Evolutionary conservation across 495 filamentous ascomycete genomes (phyloP).

Genomic region (Daldinia decipiens): DNA sequence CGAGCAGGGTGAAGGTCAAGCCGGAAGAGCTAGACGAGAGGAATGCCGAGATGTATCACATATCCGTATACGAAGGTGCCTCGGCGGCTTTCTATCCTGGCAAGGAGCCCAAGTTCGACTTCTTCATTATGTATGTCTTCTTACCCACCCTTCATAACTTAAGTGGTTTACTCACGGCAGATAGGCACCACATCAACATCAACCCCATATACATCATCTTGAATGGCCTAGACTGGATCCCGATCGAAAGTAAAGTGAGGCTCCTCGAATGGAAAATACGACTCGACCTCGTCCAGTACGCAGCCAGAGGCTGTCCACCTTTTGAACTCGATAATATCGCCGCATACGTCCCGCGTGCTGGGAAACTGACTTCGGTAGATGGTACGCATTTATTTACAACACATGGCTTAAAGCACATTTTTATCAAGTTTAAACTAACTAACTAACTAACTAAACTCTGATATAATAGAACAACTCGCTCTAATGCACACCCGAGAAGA

Average conservation of each 20-base stretch:
- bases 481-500: slow-evolving; percentile 67
- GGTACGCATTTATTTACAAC: slow-evolving; percentile 5
- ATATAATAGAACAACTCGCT: slow-evolving; percentile 59
- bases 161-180: background rate
- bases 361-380: slow-evolving; percentile 6
- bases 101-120: slow-evolving; percentile 78
- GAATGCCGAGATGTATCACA: slow-evolving; percentile 81
- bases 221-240: slow-evolving; percentile 54
- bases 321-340: slow-evolving; percentile 65
- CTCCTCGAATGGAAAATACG: slow-evolving; percentile 81
- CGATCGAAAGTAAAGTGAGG: slow-evolving; percentile 63
- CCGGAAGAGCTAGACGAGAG: slow-evolving; percentile 72
- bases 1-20: slow-evolving; percentile 67
- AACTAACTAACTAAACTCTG: slow-evolving; percentile 9
- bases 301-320: slow-evolving; percentile 65
- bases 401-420: too few species aligned
- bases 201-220: slow-evolving; percentile 54
- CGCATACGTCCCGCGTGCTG: slow-evolving; percentile 59
- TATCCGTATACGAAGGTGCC: slow-evolving; percentile 69
- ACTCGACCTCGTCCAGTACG: slow-evolving; percentile 73
- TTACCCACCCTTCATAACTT: background rate
- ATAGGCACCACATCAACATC: slow-evolving; percentile 58
- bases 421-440: too few species aligned
- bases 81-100: slow-evolving; percentile 68
- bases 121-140: slow-evolving; percentile 73